Evolutionary conservation across 768 basidiomycete genomes (phyloP).

Genomic region (Suillus variegatus): DNA sequence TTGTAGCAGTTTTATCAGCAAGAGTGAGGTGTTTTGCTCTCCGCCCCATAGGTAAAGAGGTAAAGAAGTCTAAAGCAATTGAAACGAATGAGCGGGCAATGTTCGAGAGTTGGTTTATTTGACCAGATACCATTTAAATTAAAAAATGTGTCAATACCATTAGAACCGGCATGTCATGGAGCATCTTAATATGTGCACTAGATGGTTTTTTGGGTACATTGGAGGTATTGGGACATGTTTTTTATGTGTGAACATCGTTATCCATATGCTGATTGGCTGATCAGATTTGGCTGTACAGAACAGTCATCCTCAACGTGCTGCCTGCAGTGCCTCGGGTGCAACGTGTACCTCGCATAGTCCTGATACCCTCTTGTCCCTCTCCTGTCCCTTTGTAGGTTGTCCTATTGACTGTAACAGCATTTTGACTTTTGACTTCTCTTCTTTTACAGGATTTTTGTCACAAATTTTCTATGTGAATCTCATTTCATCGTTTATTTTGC

Average conservation of each 20-base stretch:
- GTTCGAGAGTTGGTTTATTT: background rate
- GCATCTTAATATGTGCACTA: background rate
- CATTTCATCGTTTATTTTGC: too few species aligned
- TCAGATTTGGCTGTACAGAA: background rate
- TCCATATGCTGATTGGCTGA: background rate
- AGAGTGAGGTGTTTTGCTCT: background rate
- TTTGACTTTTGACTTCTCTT: background rate
- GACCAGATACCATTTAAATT: background rate
- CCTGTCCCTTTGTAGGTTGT: background rate
- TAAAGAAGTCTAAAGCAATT: background rate
- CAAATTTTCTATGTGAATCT: too few species aligned
- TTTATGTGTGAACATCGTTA: background rate
- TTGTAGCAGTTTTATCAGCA: background rate
- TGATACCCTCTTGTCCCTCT: background rate
- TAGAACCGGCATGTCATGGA: background rate
- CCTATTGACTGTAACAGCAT: background rate
- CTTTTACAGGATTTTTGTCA: too few species aligned
- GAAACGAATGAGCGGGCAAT: background rate
- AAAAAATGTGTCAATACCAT: background rate
- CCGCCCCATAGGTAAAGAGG: background rate
- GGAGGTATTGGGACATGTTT: background rate
- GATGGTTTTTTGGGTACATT: background rate
- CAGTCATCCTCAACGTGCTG: background rate
- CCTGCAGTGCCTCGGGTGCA: background rate
- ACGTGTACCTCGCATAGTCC: background rate